These are phyloP conservation scores for Umbelopsis ramanniana DNA, from an alignment of 192 early-diverging fungal species.

Conservation along the genomic window DNA sequence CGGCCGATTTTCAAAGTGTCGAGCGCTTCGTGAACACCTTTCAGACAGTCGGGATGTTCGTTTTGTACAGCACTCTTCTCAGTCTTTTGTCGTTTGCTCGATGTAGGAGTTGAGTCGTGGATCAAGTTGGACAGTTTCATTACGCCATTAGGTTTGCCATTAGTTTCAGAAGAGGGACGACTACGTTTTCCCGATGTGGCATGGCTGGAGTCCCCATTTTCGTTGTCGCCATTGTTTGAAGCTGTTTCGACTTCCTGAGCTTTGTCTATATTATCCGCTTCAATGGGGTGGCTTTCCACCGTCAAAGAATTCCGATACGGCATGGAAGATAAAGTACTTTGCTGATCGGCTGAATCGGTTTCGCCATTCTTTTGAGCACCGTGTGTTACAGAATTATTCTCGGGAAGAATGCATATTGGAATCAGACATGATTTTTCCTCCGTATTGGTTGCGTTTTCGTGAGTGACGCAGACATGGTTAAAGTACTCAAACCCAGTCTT, in stretches of 20 bases:
- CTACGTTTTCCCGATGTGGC: not conserved
- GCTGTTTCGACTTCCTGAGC: not conserved
- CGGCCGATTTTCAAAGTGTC: constrained; percentile 28
- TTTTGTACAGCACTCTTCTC: not conserved
- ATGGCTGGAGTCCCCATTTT: too few relatives aligned
- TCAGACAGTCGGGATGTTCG: not conserved
- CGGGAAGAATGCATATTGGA: constrained; percentile 30
- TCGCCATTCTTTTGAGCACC: not conserved
- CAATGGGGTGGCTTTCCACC: not conserved
- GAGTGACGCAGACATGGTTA: constrained; percentile 26
- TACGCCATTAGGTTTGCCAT: constrained; percentile 26
- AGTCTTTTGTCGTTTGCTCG: constrained; percentile 4
- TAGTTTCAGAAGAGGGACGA: constrained; percentile 15
- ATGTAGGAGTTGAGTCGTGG: not conserved
- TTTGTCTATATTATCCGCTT: not conserved
- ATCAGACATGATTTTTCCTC: constrained; percentile 37
- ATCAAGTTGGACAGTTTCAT: constrained; percentile 5
- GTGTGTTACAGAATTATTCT: not conserved
- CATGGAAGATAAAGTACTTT: not conserved
- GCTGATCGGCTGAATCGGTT: not conserved
- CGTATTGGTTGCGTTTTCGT: constrained; percentile 9
- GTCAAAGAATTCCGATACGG: not conserved
- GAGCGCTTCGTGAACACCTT: constrained; percentile 27
- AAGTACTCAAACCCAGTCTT: constrained; percentile 32
- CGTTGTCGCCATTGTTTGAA: not conserved